Evolutionary conservation across 257 asterid species (phyloP).

Genomic region (Anisodus tanguticus): DNA sequence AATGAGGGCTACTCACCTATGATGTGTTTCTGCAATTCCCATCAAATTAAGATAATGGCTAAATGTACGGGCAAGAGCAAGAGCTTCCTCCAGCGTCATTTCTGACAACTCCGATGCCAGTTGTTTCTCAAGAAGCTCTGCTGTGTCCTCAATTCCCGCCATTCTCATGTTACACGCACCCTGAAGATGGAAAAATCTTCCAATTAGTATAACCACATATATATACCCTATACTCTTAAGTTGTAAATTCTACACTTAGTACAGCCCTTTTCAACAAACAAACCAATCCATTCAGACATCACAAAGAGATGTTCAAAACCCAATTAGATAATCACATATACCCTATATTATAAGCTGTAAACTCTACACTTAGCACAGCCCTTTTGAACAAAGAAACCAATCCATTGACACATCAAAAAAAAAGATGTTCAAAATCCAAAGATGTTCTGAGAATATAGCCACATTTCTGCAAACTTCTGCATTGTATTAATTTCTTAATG

Average conservation of each 20-base stretch:
- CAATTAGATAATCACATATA: not conserved
- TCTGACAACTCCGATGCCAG: conserved; percentile 73
- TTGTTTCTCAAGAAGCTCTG: conserved; percentile 93
- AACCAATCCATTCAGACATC: not conserved
- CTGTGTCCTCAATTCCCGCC: conserved; percentile 89
- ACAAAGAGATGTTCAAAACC: not conserved
- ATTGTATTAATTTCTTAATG: not conserved
- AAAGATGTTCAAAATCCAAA: not conserved
- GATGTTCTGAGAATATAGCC: not conserved
- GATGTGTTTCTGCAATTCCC: conserved; percentile 97
- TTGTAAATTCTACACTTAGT: not conserved
- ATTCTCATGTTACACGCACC: conserved; percentile 90
- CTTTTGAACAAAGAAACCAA: conserved; percentile 9
- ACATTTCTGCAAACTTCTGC: conserved; percentile 18
- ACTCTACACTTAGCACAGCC: not conserved
- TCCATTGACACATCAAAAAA: not conserved
- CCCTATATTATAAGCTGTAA: not conserved
- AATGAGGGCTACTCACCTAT: conserved; percentile 51
- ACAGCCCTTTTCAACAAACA: not conserved
- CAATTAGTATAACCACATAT: conserved; percentile 33
- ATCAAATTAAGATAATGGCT: conserved; percentile 89
- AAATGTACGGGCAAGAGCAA: conserved; percentile 83
- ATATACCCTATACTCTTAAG: not conserved
- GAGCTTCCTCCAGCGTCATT: conserved; percentile 92
- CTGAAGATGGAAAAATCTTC: conserved; percentile 41